phyloP scores from a whole-genome alignment of 805 yeast genomes.

The Ogataea neopini region DNA sequence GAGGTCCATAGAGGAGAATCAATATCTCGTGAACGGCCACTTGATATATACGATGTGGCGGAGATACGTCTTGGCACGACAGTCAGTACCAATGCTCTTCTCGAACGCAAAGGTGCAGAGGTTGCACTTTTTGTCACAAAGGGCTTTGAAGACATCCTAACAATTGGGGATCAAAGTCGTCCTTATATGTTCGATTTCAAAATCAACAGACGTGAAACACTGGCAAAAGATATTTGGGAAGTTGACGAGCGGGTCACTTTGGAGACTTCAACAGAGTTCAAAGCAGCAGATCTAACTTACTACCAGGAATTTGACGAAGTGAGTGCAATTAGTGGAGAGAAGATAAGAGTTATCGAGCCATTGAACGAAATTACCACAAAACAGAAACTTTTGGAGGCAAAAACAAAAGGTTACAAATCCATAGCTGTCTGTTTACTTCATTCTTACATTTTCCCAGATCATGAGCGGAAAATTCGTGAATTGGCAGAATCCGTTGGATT shows the following conservation, averaged over 20 bases:
- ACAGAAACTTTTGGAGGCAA: slow-evolving; percentile 43
- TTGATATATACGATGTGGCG: slow-evolving; percentile 62
- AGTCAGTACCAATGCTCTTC: slow-evolving; percentile 89
- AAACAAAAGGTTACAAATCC: slow-evolving; percentile 59
- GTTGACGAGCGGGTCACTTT: slow-evolving; percentile 87
- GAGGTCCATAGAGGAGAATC: slow-evolving; percentile 52
- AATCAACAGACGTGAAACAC: slow-evolving; percentile 64
- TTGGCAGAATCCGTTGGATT: slow-evolving; percentile 68
- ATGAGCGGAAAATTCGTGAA: slow-evolving; percentile 57
- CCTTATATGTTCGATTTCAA: slow-evolving; percentile 85
- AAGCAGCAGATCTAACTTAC: slow-evolving; percentile 41
- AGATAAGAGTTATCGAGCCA: slow-evolving; percentile 51
- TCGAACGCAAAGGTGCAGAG: slow-evolving; percentile 86
- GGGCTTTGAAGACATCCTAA: slow-evolving; percentile 80
- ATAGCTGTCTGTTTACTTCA: slow-evolving; percentile 72
- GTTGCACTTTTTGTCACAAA: slow-evolving; percentile 83
- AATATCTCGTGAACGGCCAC: slow-evolving; percentile 57
- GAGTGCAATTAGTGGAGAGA: slow-evolving; percentile 65
- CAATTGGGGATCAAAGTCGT: slow-evolving; percentile 88
- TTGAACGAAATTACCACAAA: slow-evolving; percentile 48
- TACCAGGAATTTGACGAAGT: slow-evolving; percentile 63
- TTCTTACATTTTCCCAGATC: slow-evolving; percentile 67
- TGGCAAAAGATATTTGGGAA: slow-evolving; percentile 76
- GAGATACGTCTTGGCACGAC: slow-evolving; percentile 89
- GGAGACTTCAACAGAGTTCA: slow-evolving; percentile 37